phyloP scores from a whole-genome alignment of 176 grass and related monocot species.

The bread wheat (Triticum aestivum) region IWGSC_CS_RefSeq_v2.1 NC_057810.1:239095963-239096462 shows the following conservation, averaged over 20 bases:
- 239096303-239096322: background rate
- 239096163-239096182: background rate
- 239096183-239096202: background rate
- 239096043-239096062: no score
- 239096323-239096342: background rate
- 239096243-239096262: background rate
- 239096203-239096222: background rate
- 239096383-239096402: background rate
- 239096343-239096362: background rate
- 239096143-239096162: background rate
- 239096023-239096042: no score
- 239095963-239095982: no score
- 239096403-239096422: background rate
- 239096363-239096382: constrained; percentile 3
- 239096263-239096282: background rate
- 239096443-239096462: background rate
- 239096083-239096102: no score
- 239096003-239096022: no score
- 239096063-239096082: no score
- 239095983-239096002: no score
- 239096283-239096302: background rate
- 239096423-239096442: background rate
- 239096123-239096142: background rate
- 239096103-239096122: background rate
- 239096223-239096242: background rate